Evolutionary conservation across 176 grass and related monocot genomes (phyloP), one percentile per base, ranked within the genome.

Genomic region (Carex myosuroides): DNA sequence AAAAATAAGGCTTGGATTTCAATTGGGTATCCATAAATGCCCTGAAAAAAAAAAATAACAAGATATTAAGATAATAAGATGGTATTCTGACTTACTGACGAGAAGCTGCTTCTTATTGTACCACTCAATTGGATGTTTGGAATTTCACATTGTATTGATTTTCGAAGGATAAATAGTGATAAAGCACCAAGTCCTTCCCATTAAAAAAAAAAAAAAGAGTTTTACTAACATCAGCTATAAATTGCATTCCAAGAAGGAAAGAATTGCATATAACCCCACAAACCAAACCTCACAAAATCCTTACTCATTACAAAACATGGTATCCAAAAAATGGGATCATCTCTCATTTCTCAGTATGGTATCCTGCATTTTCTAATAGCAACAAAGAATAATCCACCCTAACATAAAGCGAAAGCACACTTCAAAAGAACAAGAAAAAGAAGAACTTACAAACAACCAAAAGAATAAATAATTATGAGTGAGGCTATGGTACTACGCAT

Each of bases 1-100:
- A 90, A 90, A 82, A 90, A 90, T 68, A 90, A 76, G 56, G 88
- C 80, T 83, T 86, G 88, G 32, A 90, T 90, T 86, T 90, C 88
- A 26, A 90, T 90, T 26, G 80, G 88, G 64, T 86, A 84, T 60
- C 88, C 88, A 80, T 90, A 90, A 70, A 90, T 68, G 46, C 88
- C 85, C 87, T 88, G 81, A 60, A 86, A 86, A 16, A 16, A 16
- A 44, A 85, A 69, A 35, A 13, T 11, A 84, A 14, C 3, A 57
- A 84, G 37, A 71, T 56, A 74, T 74, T 52, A 33, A 78, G 7
- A 54, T 33, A 14, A 30, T 55, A 78, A n/a, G 18, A 71, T 71
- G 37, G 37, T n/a, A 70, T 70, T 20, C 37, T 41, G 67, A 42
- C 35, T 70, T 13, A 16, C 37, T 41, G 66, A 42, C 44, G 17